Conservation (phyloP, 768 basidiomycete genomes). For the Tulasnella sp. region DNA sequence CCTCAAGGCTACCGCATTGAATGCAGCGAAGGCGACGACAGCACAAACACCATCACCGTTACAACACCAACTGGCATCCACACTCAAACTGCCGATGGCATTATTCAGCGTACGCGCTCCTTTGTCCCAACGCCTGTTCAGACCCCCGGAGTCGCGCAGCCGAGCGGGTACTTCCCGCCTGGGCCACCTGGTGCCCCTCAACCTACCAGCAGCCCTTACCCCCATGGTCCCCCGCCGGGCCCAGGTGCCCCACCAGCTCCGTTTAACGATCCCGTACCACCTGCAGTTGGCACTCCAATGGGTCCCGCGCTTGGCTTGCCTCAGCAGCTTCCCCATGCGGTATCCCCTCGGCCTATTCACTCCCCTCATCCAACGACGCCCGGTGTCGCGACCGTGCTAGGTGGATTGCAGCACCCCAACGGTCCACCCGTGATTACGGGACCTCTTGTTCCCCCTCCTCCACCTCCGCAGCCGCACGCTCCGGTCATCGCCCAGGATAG, state of each 20-base stretch:
- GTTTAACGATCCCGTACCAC: conserved; percentile 14
- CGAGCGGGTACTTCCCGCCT: background rate
- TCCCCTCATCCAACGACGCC: conserved; percentile 28
- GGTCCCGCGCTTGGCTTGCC: conserved; percentile 10
- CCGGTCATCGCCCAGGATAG: background rate
- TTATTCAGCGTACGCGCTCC: conserved; percentile 19
- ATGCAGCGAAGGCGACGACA: conserved; percentile 34
- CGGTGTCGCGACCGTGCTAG: conserved; percentile 21
- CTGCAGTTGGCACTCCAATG: background rate
- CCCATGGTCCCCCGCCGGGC: background rate
- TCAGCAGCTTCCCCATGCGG: conserved; percentile 12
- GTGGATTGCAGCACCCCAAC: background rate
- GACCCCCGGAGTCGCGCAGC: background rate
- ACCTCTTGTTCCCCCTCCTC: background rate
- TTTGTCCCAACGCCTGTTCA: background rate
- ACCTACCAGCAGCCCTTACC: background rate
- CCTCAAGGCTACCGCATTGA: conserved; percentile 94
- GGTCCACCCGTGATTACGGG: background rate
- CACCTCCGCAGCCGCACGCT: background rate
- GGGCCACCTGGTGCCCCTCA: conserved; percentile 1
- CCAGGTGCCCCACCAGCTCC: background rate
- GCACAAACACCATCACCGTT: conserved; percentile 42
- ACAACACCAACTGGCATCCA: conserved; percentile 40
- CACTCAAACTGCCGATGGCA: conserved; percentile 34
- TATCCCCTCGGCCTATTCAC: conserved; percentile 15